phyloP scores from a whole-genome alignment of 1,284 basidiomycete species.

The Bjerkandera adusta region DNA sequence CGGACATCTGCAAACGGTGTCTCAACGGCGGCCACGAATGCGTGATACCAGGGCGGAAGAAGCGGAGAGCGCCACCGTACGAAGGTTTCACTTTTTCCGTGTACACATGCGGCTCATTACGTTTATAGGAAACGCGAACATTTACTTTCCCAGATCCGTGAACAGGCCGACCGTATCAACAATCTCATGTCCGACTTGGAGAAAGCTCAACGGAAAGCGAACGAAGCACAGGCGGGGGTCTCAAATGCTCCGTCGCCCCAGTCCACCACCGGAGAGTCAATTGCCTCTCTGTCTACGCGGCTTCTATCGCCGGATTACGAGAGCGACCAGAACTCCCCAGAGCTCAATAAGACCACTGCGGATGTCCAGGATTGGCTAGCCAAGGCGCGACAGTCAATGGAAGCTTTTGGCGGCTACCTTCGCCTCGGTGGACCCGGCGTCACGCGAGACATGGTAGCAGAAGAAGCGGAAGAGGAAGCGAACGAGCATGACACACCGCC shows the following conservation, averaged over 20 bases:
- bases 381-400: conserved; percentile 63
- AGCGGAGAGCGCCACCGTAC: conserved; percentile 73
- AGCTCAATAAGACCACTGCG: conserved; percentile 26
- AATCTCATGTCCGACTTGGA: conserved; percentile 67
- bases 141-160: conserved; percentile 67
- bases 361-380: conserved; percentile 70
- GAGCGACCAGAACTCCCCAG: conserved; percentile 15
- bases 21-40: conserved; percentile 66
- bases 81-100: conserved; percentile 24
- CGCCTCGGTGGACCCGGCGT: conserved; percentile 53
- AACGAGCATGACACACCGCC: conserved; percentile 8
- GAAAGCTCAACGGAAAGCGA: conserved; percentile 27
- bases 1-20: conserved; percentile 71
- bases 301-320: conserved; percentile 25
- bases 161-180: conserved; percentile 68
- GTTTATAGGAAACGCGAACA: conserved; percentile 65
- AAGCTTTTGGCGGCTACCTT: conserved; percentile 64
- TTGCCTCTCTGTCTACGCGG: conserved; percentile 17
- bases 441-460: conserved; percentile 47
- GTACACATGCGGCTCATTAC: conserved; percentile 9
- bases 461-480: conserved; percentile 22
- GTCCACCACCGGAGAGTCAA: conserved; percentile 16
- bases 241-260: conserved; percentile 20
- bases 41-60: conserved; percentile 72
- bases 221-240: conserved; percentile 14